phyloP scores from a whole-genome alignment of 129 eudicot species.

The Flaveria sonorensis region DNA sequence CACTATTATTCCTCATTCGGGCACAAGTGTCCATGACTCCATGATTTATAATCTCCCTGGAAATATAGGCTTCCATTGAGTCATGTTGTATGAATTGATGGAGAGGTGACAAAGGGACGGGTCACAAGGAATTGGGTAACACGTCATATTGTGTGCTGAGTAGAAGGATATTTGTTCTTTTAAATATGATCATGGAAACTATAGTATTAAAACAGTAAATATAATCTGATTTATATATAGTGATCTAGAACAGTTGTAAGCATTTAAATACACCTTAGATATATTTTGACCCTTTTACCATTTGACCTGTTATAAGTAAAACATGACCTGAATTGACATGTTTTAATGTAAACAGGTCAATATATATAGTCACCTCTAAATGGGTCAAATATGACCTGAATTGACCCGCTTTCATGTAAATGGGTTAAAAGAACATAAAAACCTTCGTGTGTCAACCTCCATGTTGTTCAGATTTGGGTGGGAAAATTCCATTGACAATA shows the following conservation, averaged over 20 bases:
- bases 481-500: conserved; percentile 82
- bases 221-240: not conserved
- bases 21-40: conserved; percentile 7
- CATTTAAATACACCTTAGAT: not conserved
- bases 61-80: not conserved
- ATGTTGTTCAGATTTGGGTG: conserved; percentile 46
- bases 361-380: not conserved
- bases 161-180: not conserved
- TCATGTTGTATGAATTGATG: conserved; percentile 1
- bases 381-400: not conserved
- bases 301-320: not conserved
- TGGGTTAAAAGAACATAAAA: not conserved
- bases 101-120: not conserved
- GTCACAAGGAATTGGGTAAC: not conserved
- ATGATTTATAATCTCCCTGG: conserved; percentile 13
- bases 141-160: not conserved
- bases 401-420: conserved; percentile 10
- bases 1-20: conserved; percentile 11
- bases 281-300: not conserved
- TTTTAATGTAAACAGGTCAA: not conserved
- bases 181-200: not conserved
- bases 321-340: not conserved
- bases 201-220: not conserved
- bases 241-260: not conserved
- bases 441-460: conserved; percentile 46